These are phyloP conservation scores for Lithohypha guttulata DNA, from an alignment of 2,329 filamentous ascomycete genomes.

Conservation along the genomic window DNA sequence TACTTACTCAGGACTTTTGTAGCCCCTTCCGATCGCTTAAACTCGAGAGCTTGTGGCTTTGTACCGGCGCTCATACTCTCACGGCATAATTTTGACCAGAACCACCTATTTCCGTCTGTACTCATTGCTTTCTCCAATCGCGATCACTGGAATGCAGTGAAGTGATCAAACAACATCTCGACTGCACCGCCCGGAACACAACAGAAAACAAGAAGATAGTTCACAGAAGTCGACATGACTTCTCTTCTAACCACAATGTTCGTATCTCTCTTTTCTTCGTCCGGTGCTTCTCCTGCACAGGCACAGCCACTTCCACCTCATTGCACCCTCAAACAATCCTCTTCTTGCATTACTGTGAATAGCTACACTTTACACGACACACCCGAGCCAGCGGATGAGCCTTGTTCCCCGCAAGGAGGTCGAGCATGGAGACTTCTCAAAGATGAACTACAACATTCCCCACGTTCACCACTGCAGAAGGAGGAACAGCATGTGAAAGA, in stretches of 20 bases:
- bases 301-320: constrained; percentile 23
- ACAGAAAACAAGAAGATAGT: neutral
- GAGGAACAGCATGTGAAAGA: constrained; percentile 28
- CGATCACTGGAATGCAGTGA: constrained; percentile 8
- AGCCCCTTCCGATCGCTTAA: too few species aligned
- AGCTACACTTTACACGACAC: constrained; percentile 19
- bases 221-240: constrained; percentile 34
- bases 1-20: too few species aligned
- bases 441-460: constrained; percentile 23
- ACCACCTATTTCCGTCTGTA: too few species aligned
- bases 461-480: constrained; percentile 25
- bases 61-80: too few species aligned
- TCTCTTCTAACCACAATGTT: constrained; percentile 76
- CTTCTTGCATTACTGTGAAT: constrained; percentile 24
- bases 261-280: constrained; percentile 37
- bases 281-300: constrained; percentile 23
- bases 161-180: constrained; percentile 1
- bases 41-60: too few species aligned
- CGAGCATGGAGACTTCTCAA: constrained; percentile 26
- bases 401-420: constrained; percentile 10
- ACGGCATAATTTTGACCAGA: too few species aligned
- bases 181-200: neutral
- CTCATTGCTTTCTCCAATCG: neutral
- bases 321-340: constrained; percentile 22
- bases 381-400: constrained; percentile 15